phyloP scores from a whole-genome alignment of 768 basidiomycete species.

The Rhizopogon vesiculosus region DNA sequence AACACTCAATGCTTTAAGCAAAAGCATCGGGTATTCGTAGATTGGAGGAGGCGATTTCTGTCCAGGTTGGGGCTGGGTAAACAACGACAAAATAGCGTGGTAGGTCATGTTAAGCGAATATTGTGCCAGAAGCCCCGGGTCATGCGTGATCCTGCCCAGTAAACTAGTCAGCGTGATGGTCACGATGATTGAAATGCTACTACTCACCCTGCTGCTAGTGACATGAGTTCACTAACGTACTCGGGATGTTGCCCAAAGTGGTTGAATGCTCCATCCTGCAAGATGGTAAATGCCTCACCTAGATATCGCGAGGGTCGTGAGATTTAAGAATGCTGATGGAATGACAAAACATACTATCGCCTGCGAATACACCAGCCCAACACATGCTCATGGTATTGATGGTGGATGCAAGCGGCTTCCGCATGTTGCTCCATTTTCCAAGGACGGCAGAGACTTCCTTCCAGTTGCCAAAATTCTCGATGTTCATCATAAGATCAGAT shows the following conservation, averaged over 20 bases:
- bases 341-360: constrained; percentile 58
- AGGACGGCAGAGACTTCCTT: constrained; percentile 40
- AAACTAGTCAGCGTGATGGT: neutral
- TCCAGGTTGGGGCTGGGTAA: neutral
- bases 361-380: constrained; percentile 85
- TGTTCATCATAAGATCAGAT: constrained; percentile 46
- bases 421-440: constrained; percentile 69
- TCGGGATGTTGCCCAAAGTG: neutral
- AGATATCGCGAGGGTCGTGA: neutral
- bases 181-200: neutral
- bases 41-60: neutral
- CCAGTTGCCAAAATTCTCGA: constrained; percentile 41
- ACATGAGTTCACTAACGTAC: neutral
- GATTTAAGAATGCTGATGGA: neutral
- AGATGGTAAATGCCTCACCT: neutral
- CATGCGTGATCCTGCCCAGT: neutral
- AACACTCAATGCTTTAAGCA: neutral
- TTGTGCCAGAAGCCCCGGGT: neutral
- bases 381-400: constrained; percentile 88
- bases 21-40: neutral
- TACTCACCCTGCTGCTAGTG: neutral
- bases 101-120: neutral
- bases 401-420: constrained; percentile 76
- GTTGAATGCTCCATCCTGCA: neutral
- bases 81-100: neutral